phyloP scores from a whole-genome alignment of 108 stramenopile genomes.

The Discostella pseudostelligera region DNA sequence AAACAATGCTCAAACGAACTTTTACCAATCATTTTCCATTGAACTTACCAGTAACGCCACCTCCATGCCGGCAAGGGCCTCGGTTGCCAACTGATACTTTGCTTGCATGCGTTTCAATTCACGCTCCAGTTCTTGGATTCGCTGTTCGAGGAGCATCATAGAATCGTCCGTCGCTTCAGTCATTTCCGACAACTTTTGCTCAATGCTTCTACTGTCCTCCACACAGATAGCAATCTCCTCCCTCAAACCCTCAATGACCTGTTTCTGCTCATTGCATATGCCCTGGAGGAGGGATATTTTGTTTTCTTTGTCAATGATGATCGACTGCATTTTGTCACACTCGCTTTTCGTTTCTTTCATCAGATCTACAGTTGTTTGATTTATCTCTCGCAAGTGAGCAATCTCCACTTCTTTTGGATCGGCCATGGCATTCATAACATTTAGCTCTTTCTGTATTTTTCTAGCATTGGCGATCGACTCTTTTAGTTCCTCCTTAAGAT shows the following conservation, averaged over 20 bases:
- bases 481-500: not conserved
- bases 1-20: not conserved
- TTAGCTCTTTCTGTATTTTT: not conserved
- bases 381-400: not conserved
- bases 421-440: not conserved
- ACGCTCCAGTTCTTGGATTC: conserved; percentile 1
- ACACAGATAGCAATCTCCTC: not conserved
- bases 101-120: not conserved
- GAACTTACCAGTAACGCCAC: conserved; percentile 2
- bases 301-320: conserved; percentile 2
- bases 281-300: not conserved
- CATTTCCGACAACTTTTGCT: not conserved
- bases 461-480: not conserved
- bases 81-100: not conserved
- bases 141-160: not conserved
- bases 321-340: not conserved
- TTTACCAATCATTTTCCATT: not conserved
- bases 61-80: not conserved
- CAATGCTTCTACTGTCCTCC: not conserved
- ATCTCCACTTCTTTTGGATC: not conserved
- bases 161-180: not conserved
- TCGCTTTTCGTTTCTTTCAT: not conserved
- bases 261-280: not conserved
- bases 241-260: not conserved
- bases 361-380: not conserved